Base-by-base conservation (phyloP, 768 basidiomycete species). In the Stropharia rugosoannulata region DNA sequence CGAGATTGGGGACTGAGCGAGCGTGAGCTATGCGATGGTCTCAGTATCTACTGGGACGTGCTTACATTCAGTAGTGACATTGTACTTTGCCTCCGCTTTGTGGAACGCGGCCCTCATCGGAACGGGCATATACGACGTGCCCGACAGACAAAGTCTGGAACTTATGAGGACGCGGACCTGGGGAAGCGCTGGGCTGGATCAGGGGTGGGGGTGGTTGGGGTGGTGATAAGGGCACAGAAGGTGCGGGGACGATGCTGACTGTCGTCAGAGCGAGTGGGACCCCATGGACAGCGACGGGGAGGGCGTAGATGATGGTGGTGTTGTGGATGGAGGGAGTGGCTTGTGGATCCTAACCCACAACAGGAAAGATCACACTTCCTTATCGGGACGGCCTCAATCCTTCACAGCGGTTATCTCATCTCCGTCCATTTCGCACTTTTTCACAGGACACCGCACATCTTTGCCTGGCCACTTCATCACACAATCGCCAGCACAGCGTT, bases 1-100 rank as follows among this genome's bases (percentile, higher is more conserved):
- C 89, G 38, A 90, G 84, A 62, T 84, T 85, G 35, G 89, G 86
- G 62, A 90, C 90, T 93, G 41, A 25, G 59, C 18, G 32, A 57
- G 56, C 40, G 38, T 49, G 32, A 38, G 35, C n/a, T 16, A n/a
- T 16, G 37, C 15, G 22, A 18, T 22, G 45, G 54, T 35, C 19
- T 39, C 46, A 50, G 19, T 56, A 52, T 38, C 37, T 12, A 54
- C 36, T 36, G 45, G 19, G 35, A 56, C 49, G n/a, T 32, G 70
- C 80, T 58, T 62, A 80, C 81, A 83, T 51, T 83, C 81, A 22
- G 81, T 81, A 22, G 80, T 80, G 53, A 83, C 81, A 62, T 83
- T 83, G 65, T 80, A 82, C 60, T 78, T 81, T 54, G 79, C 77
- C 67, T 81, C 80, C 53, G 78, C 79, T 66, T 78, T 79, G 54